Conservation (phyloP, 108 stramenopile species). For the Skeletonema tropicum region DNA sequence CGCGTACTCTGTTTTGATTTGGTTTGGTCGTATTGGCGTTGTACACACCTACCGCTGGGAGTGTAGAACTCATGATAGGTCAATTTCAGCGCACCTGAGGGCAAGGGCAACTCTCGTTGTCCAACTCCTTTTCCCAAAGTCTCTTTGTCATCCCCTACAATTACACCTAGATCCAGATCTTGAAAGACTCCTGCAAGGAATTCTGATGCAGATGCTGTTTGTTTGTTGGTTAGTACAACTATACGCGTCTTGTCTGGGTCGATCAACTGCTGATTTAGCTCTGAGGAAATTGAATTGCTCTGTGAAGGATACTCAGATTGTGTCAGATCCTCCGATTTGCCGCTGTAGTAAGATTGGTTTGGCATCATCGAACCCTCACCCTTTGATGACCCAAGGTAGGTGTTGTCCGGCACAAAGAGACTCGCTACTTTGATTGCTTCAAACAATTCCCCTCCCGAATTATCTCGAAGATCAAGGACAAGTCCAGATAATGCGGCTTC, state of each 20-base stretch:
- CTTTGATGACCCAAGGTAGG: not conserved
- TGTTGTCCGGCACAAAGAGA: not conserved
- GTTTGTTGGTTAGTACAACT: not conserved
- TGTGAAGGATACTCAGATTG: not conserved
- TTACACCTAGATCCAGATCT: not conserved
- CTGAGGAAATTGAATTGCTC: not conserved
- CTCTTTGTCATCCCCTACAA: not conserved
- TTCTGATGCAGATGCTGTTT: not conserved
- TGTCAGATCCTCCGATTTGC: not conserved
- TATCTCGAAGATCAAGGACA: not conserved
- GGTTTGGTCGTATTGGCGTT: not conserved
- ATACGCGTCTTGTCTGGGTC: not conserved
- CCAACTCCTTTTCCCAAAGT: not conserved
- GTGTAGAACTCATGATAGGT: conserved; percentile 3
- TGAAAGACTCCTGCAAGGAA: conserved; percentile 2
- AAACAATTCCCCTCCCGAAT: not conserved
- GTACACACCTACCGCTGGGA: not conserved
- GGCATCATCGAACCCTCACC: not conserved
- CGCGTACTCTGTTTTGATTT: not conserved
- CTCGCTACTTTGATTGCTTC: conserved; percentile 1
- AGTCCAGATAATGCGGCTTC: not conserved
- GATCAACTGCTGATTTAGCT: not conserved
- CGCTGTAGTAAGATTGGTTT: conserved; percentile 3
- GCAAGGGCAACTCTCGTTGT: not conserved
- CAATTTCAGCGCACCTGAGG: not conserved